Conservation (phyloP, 2,329 filamentous ascomycete genomes). For the Neofusicoccum parvum region DNA sequence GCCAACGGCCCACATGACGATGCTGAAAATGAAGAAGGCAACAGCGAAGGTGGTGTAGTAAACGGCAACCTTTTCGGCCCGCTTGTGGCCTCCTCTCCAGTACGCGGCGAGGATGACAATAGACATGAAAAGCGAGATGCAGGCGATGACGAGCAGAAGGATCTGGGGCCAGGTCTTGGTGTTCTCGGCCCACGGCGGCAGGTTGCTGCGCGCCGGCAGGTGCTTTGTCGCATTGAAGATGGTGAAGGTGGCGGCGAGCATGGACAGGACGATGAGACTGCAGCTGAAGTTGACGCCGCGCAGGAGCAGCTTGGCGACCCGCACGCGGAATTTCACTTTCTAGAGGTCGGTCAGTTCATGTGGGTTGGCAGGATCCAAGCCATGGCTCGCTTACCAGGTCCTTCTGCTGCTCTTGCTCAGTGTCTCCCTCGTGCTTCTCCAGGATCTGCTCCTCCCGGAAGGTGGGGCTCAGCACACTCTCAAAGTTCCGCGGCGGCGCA, state of each 20-base stretch:
- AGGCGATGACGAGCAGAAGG: conserved; percentile 75
- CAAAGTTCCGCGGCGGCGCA: conserved; percentile 68
- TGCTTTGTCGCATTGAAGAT: conserved; percentile 88
- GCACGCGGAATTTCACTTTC: conserved; percentile 91
- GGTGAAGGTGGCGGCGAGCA: conserved; percentile 83
- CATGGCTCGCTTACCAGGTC: conserved; percentile 71
- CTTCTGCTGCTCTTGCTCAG: conserved; percentile 83
- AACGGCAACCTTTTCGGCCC: conserved; percentile 88
- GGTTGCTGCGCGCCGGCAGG: conserved; percentile 73
- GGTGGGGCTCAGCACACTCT: conserved; percentile 84
- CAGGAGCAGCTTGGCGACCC: conserved; percentile 93
- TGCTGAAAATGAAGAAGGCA: conserved; percentile 89
- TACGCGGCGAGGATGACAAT: conserved; percentile 82
- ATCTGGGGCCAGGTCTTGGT: conserved; percentile 90
- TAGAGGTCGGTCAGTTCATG: conserved; percentile 50
- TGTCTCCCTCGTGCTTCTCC: conserved; percentile 78
- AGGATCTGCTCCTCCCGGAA: conserved; percentile 85
- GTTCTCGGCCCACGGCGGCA: conserved; percentile 79
- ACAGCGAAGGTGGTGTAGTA: conserved; percentile 97
- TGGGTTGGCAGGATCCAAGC: neutral
- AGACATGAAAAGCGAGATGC: conserved; percentile 77
- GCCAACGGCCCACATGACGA: conserved; percentile 88
- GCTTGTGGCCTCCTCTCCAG: conserved; percentile 81
- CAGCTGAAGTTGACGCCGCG: conserved; percentile 96
- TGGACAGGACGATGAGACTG: conserved; percentile 88